These are phyloP conservation scores for Fraxinus sp. DNA, from an alignment of 305 asterid genomes.

Conservation along the genomic window DNA sequence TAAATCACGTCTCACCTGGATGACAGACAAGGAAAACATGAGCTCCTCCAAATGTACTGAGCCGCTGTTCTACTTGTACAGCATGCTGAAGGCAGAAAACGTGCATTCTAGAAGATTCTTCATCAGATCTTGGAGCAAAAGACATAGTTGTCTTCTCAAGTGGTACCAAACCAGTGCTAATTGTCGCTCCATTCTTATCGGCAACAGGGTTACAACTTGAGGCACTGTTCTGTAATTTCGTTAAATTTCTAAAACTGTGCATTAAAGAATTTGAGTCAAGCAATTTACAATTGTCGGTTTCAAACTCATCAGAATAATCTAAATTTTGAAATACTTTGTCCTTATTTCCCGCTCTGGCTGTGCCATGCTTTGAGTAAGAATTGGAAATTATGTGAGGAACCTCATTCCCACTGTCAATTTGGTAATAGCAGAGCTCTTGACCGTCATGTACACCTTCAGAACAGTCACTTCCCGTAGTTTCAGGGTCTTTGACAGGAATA, in stretches of 20 bases:
- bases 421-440: constrained; percentile 26
- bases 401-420: constrained; percentile 28
- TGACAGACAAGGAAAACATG: constrained; percentile 81
- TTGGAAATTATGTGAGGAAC: constrained; percentile 28
- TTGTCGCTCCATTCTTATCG: constrained; percentile 37
- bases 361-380: constrained; percentile 34
- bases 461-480: constrained; percentile 31
- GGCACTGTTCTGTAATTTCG: constrained; percentile 30
- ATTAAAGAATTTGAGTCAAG: constrained; percentile 41
- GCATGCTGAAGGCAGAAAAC: constrained; percentile 98
- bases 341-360: constrained; percentile 19
- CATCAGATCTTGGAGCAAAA: constrained; percentile 57
- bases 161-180: constrained; percentile 31
- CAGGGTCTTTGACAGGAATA: constrained; percentile 34
- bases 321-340: constrained; percentile 33
- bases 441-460: constrained; percentile 27
- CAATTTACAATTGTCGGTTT: constrained; percentile 29
- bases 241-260: constrained; percentile 42
- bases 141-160: constrained; percentile 33
- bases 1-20: constrained; percentile 60
- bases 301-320: constrained; percentile 38
- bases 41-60: constrained; percentile 77
- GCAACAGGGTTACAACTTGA: constrained; percentile 31
- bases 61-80: constrained; percentile 69
- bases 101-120: constrained; percentile 88